Evolutionary conservation across 176 grass and related monocot species (phyloP).

Genomic region (Echinochloa phyllopogon): DNA sequence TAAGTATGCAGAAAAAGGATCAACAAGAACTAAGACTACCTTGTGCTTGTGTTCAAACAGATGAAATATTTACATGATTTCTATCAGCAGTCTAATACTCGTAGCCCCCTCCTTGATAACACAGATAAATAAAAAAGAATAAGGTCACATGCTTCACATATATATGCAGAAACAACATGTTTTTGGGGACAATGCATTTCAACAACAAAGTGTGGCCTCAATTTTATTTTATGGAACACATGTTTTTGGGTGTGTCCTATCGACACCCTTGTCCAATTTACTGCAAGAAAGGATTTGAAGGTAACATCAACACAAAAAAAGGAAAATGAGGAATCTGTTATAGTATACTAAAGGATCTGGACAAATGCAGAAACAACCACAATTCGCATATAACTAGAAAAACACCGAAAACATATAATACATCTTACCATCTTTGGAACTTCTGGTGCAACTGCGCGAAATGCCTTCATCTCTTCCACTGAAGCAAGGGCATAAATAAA

Average conservation of each 20-base stretch:
- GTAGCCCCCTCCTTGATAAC: not conserved
- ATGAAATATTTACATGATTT: conserved; percentile 1
- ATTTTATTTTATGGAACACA: not conserved
- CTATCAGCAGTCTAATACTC: not conserved
- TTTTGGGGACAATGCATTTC: not conserved
- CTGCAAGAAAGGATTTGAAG: conserved; percentile 3
- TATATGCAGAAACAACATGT: too few relatives aligned
- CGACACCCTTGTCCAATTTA: not conserved
- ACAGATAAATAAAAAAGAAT: conserved; percentile 29
- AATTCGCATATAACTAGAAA: conserved; percentile 7
- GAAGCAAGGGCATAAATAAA: conserved; percentile 95
- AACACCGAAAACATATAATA: conserved; percentile 1
- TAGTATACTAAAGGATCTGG: not conserved
- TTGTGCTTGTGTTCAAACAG: conserved; percentile 12
- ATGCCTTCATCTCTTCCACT: conserved; percentile 86
- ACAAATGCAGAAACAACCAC: not conserved
- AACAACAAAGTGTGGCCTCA: not conserved
- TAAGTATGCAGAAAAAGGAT: not conserved
- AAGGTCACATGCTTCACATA: conserved; percentile 2
- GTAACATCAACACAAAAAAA: not conserved
- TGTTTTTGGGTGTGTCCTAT: not conserved
- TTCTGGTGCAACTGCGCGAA: conserved; percentile 73
- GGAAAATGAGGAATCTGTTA: not conserved
- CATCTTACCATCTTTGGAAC: conserved; percentile 91
- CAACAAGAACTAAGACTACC: not conserved